Base-by-base conservation (phyloP, 2,329 filamentous ascomycete genomes). In the Trichothecium sympodiale region DNA sequence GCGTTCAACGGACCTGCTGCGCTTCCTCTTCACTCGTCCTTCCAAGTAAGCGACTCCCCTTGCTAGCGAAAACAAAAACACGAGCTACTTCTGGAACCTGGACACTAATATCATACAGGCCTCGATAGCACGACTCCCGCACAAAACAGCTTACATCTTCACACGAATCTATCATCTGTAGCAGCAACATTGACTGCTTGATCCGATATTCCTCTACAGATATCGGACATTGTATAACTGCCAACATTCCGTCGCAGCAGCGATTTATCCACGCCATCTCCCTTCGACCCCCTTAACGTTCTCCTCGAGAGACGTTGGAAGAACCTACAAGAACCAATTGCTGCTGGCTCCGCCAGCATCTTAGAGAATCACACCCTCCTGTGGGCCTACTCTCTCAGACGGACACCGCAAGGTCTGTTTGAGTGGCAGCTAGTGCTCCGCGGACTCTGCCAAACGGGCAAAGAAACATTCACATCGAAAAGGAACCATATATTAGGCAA, bases 371-470 rank as follows among this genome's bases (percentile, higher is more conserved):
- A 67, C 66, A 69, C 72, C 68, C 62, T 74, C 71, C 74, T 77
- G 82, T 91, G 86, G 85, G 86, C 84, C 86, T 91, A 87, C 85
- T 91, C 83, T 88, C 84, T 88, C 84, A 83, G 78, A 74, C 86
- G 83, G 72, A 83, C 83, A 72, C 80, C 77, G 77, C 82, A 86
- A 81, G 76, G 82, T 88, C 88, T 85, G 84, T 89, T 86, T 93
- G 85, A 77, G 85, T 74, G 78, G 83, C 79, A 93, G 87, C 86
- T 83, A 87, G 86, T 84, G 87, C 86, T 91, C 83, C 83, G 82
- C 80, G 72, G 74, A 76, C 70, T 69, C 62, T 61, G 56, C 57
- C 52, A 52, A 44, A 41, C 43, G 50, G 52, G 51, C 53, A 57
- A 53, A 50, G 52, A 54, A 43, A 32, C 31, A 25, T 17, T 38